phyloP scores from a whole-genome alignment of 306 rosid genomes.

The Cucumis sativus region DNA sequence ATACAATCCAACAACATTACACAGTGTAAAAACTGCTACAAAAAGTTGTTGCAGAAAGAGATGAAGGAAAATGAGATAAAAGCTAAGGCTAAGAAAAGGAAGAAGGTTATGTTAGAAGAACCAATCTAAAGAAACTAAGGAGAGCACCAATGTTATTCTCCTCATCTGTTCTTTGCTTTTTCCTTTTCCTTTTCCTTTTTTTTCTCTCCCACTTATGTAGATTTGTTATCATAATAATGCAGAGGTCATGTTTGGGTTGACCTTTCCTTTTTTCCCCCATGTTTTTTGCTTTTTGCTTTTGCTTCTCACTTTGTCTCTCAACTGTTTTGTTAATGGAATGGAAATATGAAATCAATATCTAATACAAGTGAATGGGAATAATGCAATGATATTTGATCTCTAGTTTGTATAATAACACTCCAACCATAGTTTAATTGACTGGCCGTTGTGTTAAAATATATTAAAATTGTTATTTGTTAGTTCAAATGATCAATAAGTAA shows the following conservation, averaged over 20 bases:
- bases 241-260: neutral
- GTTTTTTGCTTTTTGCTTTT: neutral
- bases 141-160: neutral
- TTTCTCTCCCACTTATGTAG: neutral
- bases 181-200: neutral
- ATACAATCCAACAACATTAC: slow-evolving; percentile 90
- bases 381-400: neutral
- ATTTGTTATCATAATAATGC: neutral
- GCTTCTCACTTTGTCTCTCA: neutral
- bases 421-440: no score
- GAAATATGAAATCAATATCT: neutral
- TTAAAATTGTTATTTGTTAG: no score
- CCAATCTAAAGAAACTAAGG: neutral
- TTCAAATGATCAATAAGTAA: no score
- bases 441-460: no score
- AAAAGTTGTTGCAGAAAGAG: no score
- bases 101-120: neutral
- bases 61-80: neutral
- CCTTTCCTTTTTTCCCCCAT: neutral
- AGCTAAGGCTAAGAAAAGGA: neutral
- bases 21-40: slow-evolving; percentile 40
- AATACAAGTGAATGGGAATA: neutral
- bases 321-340: neutral
- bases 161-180: neutral
- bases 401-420: no score